Base-by-base conservation (phyloP, 495 filamentous ascomycete genomes). In the Filosporella fistucella region DNA sequence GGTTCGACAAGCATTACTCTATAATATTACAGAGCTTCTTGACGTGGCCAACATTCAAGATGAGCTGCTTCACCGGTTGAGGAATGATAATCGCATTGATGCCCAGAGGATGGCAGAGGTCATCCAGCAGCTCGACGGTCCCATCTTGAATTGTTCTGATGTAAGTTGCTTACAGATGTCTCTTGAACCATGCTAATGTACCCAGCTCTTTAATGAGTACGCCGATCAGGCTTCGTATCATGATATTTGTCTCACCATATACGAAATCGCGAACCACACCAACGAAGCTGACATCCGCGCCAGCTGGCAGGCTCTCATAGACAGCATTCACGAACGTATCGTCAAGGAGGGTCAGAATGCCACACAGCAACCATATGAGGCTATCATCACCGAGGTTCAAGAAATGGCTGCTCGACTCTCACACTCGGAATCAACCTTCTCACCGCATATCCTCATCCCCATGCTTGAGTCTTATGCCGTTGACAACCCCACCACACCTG, bases 1-100 rank as follows among this genome's bases (percentile, higher is more conserved):
- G 55, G 71, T 77, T 32, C 81, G 88, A 47, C 89, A 93, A 57
- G 69, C 84, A 21, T 73, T 97, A 22, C 72, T 89, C 25, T 85
- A 91, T 48, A 81, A 89, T 42, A 81, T 95, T 18, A 81, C 84
- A 7, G 90, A 90, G 54, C 75, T 95, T 9, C 79, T 99, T 22
- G 94, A 97, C 54, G 77, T 97, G 23, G 91, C 91, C 16, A 91
- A 90, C 55, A 88, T 99, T 51, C 93, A 99, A 64, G 88, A 95
- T 57, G 93, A 97, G 54, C 63, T 97, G 22, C 68, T 97, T 37
- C 85, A 91, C 65, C 75, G 86, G 33, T 62, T 99, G 34, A 84
- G 76, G 61, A 75, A 74, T 28, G 91, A 97, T 55, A 47, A 62
- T 4, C 80, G 93, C 29, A 73, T 96, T 30, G 56, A 65, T 4